phyloP scores from a whole-genome alignment of 768 basidiomycete species.

The Krasilnikovozyma curviuscula region DNA sequence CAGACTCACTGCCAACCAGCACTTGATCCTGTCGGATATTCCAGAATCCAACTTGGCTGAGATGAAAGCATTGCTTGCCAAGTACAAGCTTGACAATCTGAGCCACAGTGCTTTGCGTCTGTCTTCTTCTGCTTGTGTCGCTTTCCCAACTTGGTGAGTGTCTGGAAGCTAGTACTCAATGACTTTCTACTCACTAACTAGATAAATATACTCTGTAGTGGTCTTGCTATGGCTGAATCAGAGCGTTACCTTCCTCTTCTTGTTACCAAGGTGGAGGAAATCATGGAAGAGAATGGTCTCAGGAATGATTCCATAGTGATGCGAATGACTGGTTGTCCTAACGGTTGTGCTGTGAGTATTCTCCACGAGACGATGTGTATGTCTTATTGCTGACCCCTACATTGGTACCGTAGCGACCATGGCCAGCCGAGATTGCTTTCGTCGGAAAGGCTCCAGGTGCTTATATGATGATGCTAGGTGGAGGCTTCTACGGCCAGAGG shows the following conservation, averaged over 20 bases:
- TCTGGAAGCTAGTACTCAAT: conserved; percentile 27
- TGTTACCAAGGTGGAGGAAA: conserved; percentile 82
- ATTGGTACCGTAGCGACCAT: conserved; percentile 73
- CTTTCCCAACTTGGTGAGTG: conserved; percentile 95
- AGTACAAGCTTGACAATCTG: conserved; percentile 81
- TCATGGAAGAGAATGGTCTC: conserved; percentile 81
- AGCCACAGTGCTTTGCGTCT: conserved; percentile 57
- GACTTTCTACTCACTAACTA: background rate
- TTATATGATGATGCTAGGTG: conserved; percentile 88
- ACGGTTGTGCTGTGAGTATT: conserved; percentile 17
- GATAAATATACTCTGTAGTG: conserved; percentile 19
- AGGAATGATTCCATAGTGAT: conserved; percentile 89
- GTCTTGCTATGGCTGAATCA: conserved; percentile 61
- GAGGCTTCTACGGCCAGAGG: conserved; percentile 82
- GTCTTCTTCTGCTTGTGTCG: conserved; percentile 86
- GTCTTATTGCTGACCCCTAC: too few species aligned
- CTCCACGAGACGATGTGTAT: background rate
- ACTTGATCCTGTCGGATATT: conserved; percentile 71
- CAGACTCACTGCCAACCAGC: conserved; percentile 88
- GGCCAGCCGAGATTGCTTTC: conserved; percentile 86
- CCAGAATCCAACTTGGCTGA: conserved; percentile 46
- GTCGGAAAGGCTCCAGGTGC: conserved; percentile 86
- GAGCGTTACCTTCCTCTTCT: conserved; percentile 76
- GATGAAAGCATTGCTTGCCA: conserved; percentile 58
- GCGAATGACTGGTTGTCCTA: conserved; percentile 87